Conservation (phyloP, 164 flowering plant genomes). For the Amborella trichopoda region DNA sequence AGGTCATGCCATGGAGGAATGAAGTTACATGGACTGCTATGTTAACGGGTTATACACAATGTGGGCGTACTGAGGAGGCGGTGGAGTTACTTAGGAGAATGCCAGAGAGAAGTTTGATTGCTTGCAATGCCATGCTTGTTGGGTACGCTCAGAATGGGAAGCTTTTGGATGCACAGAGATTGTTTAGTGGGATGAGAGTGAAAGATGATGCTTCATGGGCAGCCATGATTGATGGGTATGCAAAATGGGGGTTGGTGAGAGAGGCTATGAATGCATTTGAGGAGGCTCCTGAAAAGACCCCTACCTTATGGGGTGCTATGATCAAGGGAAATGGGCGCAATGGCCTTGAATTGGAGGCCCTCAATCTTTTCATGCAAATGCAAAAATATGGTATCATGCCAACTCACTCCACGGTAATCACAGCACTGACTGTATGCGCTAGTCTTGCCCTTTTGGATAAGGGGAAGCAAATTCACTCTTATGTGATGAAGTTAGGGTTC, state of each 20-base stretch:
- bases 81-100: constrained; percentile 44
- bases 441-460: constrained; percentile 56
- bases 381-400: constrained; percentile 29
- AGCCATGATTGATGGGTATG: constrained; percentile 32
- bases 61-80: constrained; percentile 64
- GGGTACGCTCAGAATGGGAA: constrained; percentile 48
- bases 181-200: constrained; percentile 27
- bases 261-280: constrained; percentile 14
- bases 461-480: constrained; percentile 63
- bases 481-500: constrained; percentile 31
- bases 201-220: constrained; percentile 43
- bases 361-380: constrained; percentile 43
- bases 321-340: constrained; percentile 50
- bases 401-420: constrained; percentile 44
- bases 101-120: constrained; percentile 44
- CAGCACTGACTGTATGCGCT: constrained; percentile 55
- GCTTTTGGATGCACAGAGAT: constrained; percentile 32
- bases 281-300: constrained; percentile 7
- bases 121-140: constrained; percentile 61
- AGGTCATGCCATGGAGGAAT: constrained; percentile 78
- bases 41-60: constrained; percentile 54
- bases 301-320: constrained; percentile 1
- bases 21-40: constrained; percentile 77
- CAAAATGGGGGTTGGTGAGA: constrained; percentile 13
- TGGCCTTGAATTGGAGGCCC: constrained; percentile 50